A percentile compares a stretch with the other conserved stretches of the same genome.
Conservation (phyloP, 352 stramenopile species). For the Pythium pyrilobum region DNA sequence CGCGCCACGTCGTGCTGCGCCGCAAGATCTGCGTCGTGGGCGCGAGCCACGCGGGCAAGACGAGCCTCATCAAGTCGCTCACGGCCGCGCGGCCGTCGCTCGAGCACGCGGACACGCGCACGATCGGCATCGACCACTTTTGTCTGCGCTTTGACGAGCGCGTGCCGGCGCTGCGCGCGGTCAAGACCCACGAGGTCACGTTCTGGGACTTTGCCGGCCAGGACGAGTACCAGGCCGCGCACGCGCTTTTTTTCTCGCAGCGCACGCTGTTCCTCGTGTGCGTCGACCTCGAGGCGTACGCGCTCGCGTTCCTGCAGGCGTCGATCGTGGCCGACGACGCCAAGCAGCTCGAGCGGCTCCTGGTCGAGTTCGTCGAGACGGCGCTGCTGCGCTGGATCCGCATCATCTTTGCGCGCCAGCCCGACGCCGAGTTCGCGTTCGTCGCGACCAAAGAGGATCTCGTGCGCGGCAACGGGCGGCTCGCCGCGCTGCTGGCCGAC, state of each 20-base stretch:
- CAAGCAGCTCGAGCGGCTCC: background rate
- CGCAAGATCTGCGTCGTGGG: constrained; percentile 27
- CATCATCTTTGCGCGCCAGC: background rate
- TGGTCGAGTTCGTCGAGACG: constrained; percentile 9
- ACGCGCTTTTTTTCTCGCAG: constrained; percentile 14
- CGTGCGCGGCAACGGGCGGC: background rate
- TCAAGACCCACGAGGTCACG: constrained; percentile 6
- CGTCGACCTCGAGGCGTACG: constrained; percentile 4
- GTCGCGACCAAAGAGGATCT: constrained; percentile 9
- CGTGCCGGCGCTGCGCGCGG: background rate
- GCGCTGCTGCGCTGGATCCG: constrained; percentile 5
- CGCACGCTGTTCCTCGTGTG: constrained; percentile 11
- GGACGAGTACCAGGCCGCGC: constrained; percentile 3
- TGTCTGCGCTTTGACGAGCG: constrained; percentile 2
- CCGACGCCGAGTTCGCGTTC: constrained; percentile 17
- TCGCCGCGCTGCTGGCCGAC: background rate
- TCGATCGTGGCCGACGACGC: background rate
- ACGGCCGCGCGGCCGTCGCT: background rate
- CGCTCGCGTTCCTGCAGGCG: background rate
- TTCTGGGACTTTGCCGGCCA: constrained; percentile 17
- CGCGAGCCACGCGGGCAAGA: constrained; percentile 23
- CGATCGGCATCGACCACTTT: constrained; percentile 28
- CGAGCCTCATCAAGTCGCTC: constrained; percentile 25
- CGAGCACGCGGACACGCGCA: constrained; percentile 13
- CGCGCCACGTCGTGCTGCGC: background rate